Base-by-base conservation (phyloP, 768 basidiomycete species). In the Russula foetens region DNA sequence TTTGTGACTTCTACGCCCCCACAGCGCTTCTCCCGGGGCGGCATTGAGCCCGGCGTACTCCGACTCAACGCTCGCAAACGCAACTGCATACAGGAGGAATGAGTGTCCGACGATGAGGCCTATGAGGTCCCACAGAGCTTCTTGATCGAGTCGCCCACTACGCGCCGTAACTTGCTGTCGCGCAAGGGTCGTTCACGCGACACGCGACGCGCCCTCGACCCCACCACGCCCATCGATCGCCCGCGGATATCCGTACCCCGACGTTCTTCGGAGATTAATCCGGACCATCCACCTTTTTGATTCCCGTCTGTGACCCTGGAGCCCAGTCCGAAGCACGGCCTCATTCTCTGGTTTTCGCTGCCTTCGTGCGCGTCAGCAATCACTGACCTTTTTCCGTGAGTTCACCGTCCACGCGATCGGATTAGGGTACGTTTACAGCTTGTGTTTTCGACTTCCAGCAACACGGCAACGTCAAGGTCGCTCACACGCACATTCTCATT, bases 401-500 rank as follows among this genome's bases (percentile, higher is more conserved):
- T 99, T 98, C 70, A 89, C 93, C 0, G 88, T 99, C 1, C 96
- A 98, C 71, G 88, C 99, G 23, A 95, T 97, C 61, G 92, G 95
- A 0, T 81, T 97, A 2, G 97, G 97, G 5, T 96, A 97, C 68
- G 90, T 99, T 21, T 98, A 97, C 70, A 94, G 91, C 58, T 99
- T 98, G 96, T 3, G 95, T 96, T 60, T 99, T 99, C 71, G 95
- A 98, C 71, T 98, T 99, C 71, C 86, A 93, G 75, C 76, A 93
- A 57, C 93, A 97, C 63, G 93, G 94, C 0, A 95, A 95, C 71
- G 80, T 92, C 71, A 93, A 90, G 79, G 88, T 89, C 56, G 53
- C 80, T 71, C 1, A 1, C 8, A n/a, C n/a, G n/a, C 9, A 4
- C n/a, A 9, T 7, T 44, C 12, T 7, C 26, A 4, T 21, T 39